Percentiles rank a stretch among this genome's conserved stretches.
Evolutionary conservation across 768 basidiomycete genomes (phyloP).

Genomic region (Nidularia sp.): DNA sequence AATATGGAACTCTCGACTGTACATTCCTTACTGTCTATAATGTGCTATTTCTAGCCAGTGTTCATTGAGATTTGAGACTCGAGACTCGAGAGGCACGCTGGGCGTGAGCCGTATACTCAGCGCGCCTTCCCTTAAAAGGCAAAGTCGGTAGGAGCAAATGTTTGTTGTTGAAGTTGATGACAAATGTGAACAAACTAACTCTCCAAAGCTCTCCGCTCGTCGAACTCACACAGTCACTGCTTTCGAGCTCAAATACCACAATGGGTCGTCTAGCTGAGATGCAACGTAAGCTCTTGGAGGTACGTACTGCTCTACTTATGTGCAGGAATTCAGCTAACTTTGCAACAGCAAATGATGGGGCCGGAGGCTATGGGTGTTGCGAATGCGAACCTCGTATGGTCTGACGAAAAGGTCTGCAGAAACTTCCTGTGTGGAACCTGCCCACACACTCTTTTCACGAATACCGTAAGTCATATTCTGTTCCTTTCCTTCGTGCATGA

Average conservation of each 20-base stretch:
- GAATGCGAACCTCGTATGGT: slow-evolving; percentile 89
- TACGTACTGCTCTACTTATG: slow-evolving; percentile 12
- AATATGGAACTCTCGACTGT: too few species aligned
- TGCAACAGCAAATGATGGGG: slow-evolving; percentile 97
- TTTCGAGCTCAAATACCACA: slow-evolving; percentile 15
- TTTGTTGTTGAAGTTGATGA: background rate
- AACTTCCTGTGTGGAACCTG: slow-evolving; percentile 99
- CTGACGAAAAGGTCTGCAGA: slow-evolving; percentile 95
- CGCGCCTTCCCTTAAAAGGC: too few species aligned
- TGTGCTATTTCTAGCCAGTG: too few species aligned
- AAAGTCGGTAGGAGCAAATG: background rate
- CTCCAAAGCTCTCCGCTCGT: slow-evolving; percentile 1
- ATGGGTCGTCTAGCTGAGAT: slow-evolving; percentile 97
- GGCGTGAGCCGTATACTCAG: too few species aligned
- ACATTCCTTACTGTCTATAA: too few species aligned
- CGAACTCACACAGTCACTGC: slow-evolving; percentile 10
- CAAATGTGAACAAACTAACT: slow-evolving; percentile 11
- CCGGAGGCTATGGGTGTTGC: slow-evolving; percentile 98
- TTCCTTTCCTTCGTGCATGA: slow-evolving; percentile 1
- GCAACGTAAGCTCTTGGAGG: slow-evolving; percentile 86
- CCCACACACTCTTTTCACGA: slow-evolving; percentile 95
- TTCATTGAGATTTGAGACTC: too few species aligned
- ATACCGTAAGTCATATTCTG: slow-evolving; percentile 66
- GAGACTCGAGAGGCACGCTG: too few species aligned
- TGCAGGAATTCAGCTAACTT: slow-evolving; percentile 22